Percentiles rank a stretch among this genome's conserved stretches.
Conservation (phyloP, 768 basidiomycete species). For the Auricularia auricula-judae region DNA sequence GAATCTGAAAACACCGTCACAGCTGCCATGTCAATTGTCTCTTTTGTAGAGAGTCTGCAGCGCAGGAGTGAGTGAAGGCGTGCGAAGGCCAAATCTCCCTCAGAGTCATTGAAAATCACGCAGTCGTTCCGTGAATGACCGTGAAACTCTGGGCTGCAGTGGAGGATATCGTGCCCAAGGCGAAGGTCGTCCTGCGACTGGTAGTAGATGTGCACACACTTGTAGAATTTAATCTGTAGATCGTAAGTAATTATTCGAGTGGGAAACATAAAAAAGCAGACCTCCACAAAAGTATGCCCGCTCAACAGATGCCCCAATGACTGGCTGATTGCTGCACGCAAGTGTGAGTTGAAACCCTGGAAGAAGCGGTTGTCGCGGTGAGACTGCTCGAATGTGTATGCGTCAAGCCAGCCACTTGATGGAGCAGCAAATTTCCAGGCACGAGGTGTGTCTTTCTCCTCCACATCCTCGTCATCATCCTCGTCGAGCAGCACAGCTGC, state of each 20-base stretch:
- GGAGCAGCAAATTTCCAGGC: no score
- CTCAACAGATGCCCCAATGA: no score
- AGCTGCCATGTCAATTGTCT: conserved; percentile 12
- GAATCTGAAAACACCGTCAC: not conserved
- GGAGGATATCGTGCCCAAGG: conserved; percentile 15
- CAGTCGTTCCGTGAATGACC: conserved; percentile 11
- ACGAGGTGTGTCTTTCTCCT: not conserved
- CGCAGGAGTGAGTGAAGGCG: no score
- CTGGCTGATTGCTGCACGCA: conserved; percentile 10
- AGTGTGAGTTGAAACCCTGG: not conserved
- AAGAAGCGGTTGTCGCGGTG: not conserved
- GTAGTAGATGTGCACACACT: conserved; percentile 16
- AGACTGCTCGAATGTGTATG: not conserved
- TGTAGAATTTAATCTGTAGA: conserved; percentile 6
- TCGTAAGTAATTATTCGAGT: no score
- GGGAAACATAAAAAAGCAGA: no score
- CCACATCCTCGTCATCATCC: not conserved
- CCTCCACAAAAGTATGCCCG: no score
- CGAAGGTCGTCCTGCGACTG: conserved; percentile 19
- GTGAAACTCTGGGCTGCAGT: conserved; percentile 19
- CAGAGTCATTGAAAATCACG: conserved; percentile 11
- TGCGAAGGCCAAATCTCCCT: no score
- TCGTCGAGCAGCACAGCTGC: not conserved
- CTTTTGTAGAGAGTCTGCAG: no score
- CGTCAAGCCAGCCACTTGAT: no score